phyloP scores from a whole-genome alignment of 805 yeast genomes.

The Candida insectalens region DNA sequence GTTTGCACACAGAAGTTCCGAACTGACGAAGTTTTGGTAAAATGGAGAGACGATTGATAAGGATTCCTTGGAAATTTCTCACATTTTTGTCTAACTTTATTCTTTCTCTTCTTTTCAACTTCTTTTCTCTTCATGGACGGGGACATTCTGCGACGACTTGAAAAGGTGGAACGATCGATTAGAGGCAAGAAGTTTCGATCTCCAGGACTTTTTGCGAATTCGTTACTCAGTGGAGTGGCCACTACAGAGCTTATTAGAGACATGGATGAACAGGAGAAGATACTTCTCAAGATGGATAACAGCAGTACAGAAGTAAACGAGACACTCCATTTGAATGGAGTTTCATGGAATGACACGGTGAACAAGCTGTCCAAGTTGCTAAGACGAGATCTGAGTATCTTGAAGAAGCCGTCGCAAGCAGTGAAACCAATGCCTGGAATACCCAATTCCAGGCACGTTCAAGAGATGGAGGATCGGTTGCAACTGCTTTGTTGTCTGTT shows the following conservation, averaged over 20 bases:
- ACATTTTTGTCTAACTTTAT: too few relatives aligned
- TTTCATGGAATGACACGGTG: too few relatives aligned
- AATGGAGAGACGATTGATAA: conserved; percentile 65
- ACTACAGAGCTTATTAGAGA: conserved; percentile 15
- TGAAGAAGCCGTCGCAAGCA: background rate
- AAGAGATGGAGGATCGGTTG: background rate
- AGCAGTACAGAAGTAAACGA: background rate
- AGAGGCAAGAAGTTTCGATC: conserved; percentile 12
- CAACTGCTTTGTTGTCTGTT: background rate
- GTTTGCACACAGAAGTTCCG: conserved; percentile 91
- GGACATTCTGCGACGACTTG: too few relatives aligned
- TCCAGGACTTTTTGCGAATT: conserved; percentile 15
- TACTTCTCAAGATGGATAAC: conserved; percentile 12
- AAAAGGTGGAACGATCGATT: conserved; percentile 9
- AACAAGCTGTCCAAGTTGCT: background rate
- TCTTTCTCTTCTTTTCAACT: background rate
- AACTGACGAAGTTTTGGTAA: conserved; percentile 86
- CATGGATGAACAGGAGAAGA: conserved; percentile 13
- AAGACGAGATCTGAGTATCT: background rate
- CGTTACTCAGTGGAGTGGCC: conserved; percentile 12
- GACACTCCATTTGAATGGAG: too few relatives aligned
- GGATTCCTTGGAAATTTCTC: background rate
- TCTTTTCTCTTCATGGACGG: too few relatives aligned
- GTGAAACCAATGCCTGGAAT: background rate
- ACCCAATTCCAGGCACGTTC: background rate